A percentile compares a stretch with the other conserved stretches of the same genome.
Conservation (phyloP, 345 rosid genomes). For the Chamaenerion angustifolium region DNA sequence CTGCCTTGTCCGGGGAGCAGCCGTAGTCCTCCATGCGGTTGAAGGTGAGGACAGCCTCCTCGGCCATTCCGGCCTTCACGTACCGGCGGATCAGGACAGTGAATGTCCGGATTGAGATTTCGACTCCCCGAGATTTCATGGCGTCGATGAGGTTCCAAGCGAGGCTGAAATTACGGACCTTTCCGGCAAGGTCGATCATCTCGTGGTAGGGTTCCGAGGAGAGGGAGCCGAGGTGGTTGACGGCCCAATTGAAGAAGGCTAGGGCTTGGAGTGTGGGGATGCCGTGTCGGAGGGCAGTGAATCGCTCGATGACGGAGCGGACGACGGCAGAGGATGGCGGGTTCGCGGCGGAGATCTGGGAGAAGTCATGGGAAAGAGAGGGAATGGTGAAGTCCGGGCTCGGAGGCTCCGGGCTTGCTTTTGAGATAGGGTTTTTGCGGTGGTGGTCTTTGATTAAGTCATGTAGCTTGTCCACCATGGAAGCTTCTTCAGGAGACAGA, state of each 20-base stretch:
- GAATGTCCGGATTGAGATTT: conserved; percentile 43
- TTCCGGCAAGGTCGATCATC: conserved; percentile 75
- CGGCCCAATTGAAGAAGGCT: conserved; percentile 83
- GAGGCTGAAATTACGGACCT: conserved; percentile 56
- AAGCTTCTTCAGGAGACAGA: conserved; percentile 36
- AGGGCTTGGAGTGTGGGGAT: conserved; percentile 58
- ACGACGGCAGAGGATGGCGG: conserved; percentile 34
- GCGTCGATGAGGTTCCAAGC: conserved; percentile 65
- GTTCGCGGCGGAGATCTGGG: conserved; percentile 23
- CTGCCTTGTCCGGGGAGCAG: conserved; percentile 56
- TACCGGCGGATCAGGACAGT: conserved; percentile 67
- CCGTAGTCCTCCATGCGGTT: conserved; percentile 91
- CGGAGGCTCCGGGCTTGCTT: conserved; percentile 18
- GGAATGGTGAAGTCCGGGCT: conserved; percentile 36
- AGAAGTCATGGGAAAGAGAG: conserved; percentile 50
- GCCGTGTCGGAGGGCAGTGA: conserved; percentile 61
- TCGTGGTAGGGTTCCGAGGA: conserved; percentile 63
- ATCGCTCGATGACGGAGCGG: conserved; percentile 47
- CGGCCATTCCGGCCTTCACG: conserved; percentile 69
- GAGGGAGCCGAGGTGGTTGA: conserved; percentile 21
- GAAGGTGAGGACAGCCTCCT: conserved; percentile 85
- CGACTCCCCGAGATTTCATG: conserved; percentile 54
- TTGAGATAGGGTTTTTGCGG: conserved; percentile 49
- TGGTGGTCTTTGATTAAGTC: conserved; percentile 66
- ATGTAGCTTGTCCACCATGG: conserved; percentile 36